Evolutionary conservation across 352 stramenopile species (phyloP).

Genomic region (Globisporangium yorkense): DNA sequence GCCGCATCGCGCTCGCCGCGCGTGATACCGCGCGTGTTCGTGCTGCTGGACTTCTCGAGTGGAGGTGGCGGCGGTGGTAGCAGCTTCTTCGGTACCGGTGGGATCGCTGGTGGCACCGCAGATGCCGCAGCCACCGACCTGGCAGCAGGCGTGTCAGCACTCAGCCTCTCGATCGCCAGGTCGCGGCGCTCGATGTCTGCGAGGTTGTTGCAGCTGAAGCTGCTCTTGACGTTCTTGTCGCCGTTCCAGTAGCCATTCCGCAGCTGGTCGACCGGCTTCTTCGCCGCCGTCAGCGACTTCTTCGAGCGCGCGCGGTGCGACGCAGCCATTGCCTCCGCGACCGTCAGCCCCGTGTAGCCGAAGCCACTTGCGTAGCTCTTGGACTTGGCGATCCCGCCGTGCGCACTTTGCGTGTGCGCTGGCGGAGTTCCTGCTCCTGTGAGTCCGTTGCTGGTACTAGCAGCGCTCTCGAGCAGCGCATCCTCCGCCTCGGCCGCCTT

Average conservation of each 20-base stretch:
- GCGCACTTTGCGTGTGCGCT: not conserved
- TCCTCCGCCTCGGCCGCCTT: conserved; percentile 12
- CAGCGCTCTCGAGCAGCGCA: conserved; percentile 1
- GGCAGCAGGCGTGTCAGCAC: not conserved
- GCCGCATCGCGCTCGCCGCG: conserved; percentile 21
- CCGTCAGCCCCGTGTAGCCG: conserved; percentile 43
- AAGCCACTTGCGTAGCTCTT: conserved; percentile 53
- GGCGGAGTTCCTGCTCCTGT: no score
- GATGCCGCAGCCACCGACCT: not conserved
- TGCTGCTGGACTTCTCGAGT: conserved; percentile 29
- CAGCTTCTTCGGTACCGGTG: conserved; percentile 6
- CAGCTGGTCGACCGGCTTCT: conserved; percentile 34
- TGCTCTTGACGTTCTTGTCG: conserved; percentile 67
- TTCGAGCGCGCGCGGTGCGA: conserved; percentile 56
- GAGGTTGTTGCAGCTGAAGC: conserved; percentile 80
- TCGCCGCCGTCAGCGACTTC: conserved; percentile 20
- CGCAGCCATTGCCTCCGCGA: conserved; percentile 54
- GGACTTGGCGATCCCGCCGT: conserved; percentile 44
- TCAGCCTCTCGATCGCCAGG: conserved; percentile 28
- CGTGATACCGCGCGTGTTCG: conserved; percentile 28
- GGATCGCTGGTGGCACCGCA: not conserved
- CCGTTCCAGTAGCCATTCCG: conserved; percentile 70
- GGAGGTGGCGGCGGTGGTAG: not conserved
- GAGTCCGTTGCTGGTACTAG: not conserved
- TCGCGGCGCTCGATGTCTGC: conserved; percentile 53